Evolutionary conservation across 2,329 filamentous ascomycete species (phyloP), one percentile per base, ranked within the genome.

Genomic region (Scedosporium minutisporum): DNA sequence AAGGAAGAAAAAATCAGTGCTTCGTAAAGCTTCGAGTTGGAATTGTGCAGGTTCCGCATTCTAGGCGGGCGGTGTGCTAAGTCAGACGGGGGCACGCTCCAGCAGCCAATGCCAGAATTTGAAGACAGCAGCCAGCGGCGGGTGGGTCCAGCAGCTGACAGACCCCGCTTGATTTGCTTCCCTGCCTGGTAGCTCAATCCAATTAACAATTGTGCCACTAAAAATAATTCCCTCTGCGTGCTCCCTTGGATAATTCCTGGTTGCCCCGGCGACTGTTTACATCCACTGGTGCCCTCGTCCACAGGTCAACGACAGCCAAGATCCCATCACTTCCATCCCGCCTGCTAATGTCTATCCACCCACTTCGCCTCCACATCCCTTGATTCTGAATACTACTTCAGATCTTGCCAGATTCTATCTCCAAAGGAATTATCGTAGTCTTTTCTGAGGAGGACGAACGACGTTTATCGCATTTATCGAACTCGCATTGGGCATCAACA

Each of bases 241-340:
- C n/a, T n/a, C 21, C 18, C 16, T 10, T 42, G 57, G 42, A 27
- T 27, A 55, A 25, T 21, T 25, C 48, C 58, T 55, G 57, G 67
- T 68, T 68, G 67, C 67, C 65, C 65, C 58, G 66, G 65, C 67
- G 66, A 68, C 67, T 68, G 67, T 68, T 68, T 68, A 68, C 67
- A 63, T 63, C 62, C 63, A 9, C 33, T 29, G 41, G 60, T 55
- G 62, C 63, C 1, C 33, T 29, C 51, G 60, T 55, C 62, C 25
- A 29, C 42, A 60, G 25, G 42, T 38, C 59, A 51, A 51, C 25
- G 16, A 27, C 18, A 27, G 16, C 41, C 18, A 18, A 14, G 27
- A 33, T 44, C 16, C 48, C 60, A 29, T 57, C 27, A 44, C 27
- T 27, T 44, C 41, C 18, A 10, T 58, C 29, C 58, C 58, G 23